Conservation (phyloP, 192 early-diverging fungal species). For the Gryganskiella cystojenkinii region DNA sequence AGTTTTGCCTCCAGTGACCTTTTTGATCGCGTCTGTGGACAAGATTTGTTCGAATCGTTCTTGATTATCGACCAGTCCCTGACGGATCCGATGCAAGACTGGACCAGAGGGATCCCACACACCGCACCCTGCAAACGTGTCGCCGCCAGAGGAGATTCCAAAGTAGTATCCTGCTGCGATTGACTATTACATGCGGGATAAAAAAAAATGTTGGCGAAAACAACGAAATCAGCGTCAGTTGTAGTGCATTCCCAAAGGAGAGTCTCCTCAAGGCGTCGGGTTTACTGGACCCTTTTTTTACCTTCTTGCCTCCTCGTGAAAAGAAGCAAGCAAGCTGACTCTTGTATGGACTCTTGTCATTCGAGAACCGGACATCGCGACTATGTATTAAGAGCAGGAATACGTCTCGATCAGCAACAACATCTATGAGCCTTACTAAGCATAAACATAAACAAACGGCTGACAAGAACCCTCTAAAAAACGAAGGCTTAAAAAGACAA, state of each 20-base stretch:
- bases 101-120: slow-evolving; percentile 55
- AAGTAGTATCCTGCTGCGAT: slow-evolving; percentile 65
- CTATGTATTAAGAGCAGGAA: slow-evolving; percentile 40
- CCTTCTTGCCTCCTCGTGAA: slow-evolving; percentile 59
- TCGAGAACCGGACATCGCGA: slow-evolving; percentile 69
- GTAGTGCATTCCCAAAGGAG: not conserved
- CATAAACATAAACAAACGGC: no score
- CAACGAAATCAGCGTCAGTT: not conserved
- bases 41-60: slow-evolving; percentile 53
- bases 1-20: slow-evolving; percentile 45
- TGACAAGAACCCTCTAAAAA: not conserved
- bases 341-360: slow-evolving; percentile 68
- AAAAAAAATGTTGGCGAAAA: not conserved
- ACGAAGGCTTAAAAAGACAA: not conserved
- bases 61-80: slow-evolving; percentile 53
- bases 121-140: slow-evolving; percentile 58
- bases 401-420: not conserved
- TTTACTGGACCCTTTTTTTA: not conserved
- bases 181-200: slow-evolving; percentile 9
- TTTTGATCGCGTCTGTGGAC: slow-evolving; percentile 52
- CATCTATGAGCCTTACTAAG: no score
- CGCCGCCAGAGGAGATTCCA: slow-evolving; percentile 51
- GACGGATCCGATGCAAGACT: slow-evolving; percentile 51
- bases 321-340: slow-evolving; percentile 54
- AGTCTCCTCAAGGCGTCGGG: no score